These are phyloP conservation scores for Shiraia bambusicola DNA, from an alignment of 2,329 filamentous ascomycete species.

Conservation along the genomic window DNA sequence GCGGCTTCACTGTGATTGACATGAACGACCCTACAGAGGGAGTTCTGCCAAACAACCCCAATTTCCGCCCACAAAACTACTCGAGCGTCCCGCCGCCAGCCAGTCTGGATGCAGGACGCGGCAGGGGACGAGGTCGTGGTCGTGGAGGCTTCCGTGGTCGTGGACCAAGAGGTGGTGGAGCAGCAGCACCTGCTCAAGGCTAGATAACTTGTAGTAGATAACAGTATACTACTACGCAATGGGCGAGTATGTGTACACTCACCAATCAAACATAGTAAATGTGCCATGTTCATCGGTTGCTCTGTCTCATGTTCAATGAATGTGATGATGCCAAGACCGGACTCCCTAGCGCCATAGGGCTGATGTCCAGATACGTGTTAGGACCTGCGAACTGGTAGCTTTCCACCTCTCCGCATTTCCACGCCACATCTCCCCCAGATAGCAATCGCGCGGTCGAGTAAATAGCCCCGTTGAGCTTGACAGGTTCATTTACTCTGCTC, in stretches of 20 bases:
- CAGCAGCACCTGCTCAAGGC: constrained; percentile 20
- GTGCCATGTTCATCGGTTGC: too few species aligned
- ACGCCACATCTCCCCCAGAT: constrained; percentile 2
- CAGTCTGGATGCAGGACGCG: constrained; percentile 31
- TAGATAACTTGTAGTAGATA: constrained; percentile 4
- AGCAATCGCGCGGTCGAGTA: constrained; percentile 1
- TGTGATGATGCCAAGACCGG: constrained; percentile 2
- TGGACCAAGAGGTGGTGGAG: constrained; percentile 28
- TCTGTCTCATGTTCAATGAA: neutral
- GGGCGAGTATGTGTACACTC: too few species aligned
- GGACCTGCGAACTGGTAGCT: constrained; percentile 14
- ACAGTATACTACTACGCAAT: too few species aligned
- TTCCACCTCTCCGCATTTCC: constrained; percentile 10
- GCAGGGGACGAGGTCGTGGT: constrained; percentile 32
- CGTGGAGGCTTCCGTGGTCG: constrained; percentile 36
- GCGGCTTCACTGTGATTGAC: constrained; percentile 51
- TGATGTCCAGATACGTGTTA: constrained; percentile 42
- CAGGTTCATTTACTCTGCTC: neutral
- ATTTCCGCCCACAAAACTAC: constrained; percentile 56
- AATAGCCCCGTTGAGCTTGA: neutral
- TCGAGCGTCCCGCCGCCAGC: constrained; percentile 42
- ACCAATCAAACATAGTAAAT: too few species aligned
- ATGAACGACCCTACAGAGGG: constrained; percentile 55
- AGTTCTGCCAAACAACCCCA: constrained; percentile 57
- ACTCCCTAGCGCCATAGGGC: constrained; percentile 21